Evolutionary conservation across 208 protist genomes (phyloP), one percentile per base, ranked within the genome.

Genomic region (Leptomonas seymouri): DNA sequence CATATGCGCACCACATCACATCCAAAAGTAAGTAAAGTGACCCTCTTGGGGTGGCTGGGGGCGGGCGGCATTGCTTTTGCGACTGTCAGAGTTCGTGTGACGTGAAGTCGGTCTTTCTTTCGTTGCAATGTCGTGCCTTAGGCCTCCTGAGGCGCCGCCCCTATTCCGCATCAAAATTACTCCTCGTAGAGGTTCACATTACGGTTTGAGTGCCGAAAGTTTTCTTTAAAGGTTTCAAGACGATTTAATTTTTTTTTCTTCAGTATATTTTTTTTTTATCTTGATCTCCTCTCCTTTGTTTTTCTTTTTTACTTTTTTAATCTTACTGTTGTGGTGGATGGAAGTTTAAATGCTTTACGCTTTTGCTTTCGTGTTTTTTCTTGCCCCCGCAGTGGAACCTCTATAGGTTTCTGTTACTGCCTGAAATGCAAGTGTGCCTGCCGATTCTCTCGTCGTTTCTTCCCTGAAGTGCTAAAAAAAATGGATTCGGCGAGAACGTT

Each of bases 181-280:
- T 39, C 34, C 34, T 39, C 9, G 34, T 39, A 39, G 34, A 3
- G 34, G 34, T 39, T 53, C 48, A 53, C 34, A 30, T 61, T 41
- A 51, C 20, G 4, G 30, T 61, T 63, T 46, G 44, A 23, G 14
- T 65, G 0, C 21, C 56, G 15, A 56, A 48, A 27, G 67, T 62
- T 61, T 64, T 46, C 30, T 57, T 58, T 12, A 6, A 61, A 54
- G 36, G 9, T 15, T 66, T 66, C 59, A 64, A 49, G 39, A 63
- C 53, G 42, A 56, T 72, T 84, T 60, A 58, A 59, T 55, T 66
- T 71, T 58, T 5, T 48, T 48, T 18, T 48, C 18, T 5, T 57
- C 36, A n/a, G n/a, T n/a, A n/a, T 63, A 59, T 55, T 66, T 71
- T 58, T 5, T 48, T 48, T 18, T 48, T 16, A 15, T 57, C 36